phyloP scores from a whole-genome alignment of 1,139 yeast genomes.

The Kurtzmaniella quercitrusa region DNA sequence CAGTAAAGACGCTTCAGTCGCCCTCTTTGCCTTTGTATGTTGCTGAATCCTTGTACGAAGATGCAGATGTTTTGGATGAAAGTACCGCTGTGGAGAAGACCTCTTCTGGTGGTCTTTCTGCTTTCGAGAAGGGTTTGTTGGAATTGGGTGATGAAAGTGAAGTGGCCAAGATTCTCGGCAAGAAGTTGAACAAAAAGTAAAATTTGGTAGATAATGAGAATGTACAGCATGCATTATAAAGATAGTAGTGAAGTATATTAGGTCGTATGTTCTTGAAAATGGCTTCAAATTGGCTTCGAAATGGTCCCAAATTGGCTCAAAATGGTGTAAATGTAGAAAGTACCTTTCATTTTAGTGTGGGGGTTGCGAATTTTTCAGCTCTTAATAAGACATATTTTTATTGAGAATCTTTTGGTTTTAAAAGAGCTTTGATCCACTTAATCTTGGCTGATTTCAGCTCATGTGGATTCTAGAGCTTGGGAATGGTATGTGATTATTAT shows the following conservation, averaged over 20 bases:
- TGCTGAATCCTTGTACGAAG: conserved; percentile 53
- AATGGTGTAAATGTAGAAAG: too few relatives aligned
- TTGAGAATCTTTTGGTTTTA: too few relatives aligned
- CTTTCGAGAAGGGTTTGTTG: conserved; percentile 72
- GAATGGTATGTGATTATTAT: not conserved
- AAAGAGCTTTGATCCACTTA: too few relatives aligned
- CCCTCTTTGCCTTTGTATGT: conserved; percentile 84
- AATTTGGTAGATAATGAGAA: not conserved
- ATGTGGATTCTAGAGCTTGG: conserved; percentile 1
- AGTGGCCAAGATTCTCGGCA: conserved; percentile 44
- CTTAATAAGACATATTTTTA: too few relatives aligned
- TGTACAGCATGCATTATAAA: not conserved
- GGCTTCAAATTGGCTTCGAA: too few relatives aligned
- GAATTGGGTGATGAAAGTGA: conserved; percentile 79
- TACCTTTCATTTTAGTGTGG: too few relatives aligned
- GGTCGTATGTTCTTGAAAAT: not conserved
- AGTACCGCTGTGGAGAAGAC: conserved; percentile 12
- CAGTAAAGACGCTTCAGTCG: conserved; percentile 65
- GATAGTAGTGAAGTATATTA: conserved; percentile 1
- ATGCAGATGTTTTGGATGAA: conserved; percentile 24
- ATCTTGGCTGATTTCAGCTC: too few relatives aligned
- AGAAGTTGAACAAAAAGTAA: conserved; percentile 19
- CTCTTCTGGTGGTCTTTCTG: conserved; percentile 43
- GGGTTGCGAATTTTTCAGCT: too few relatives aligned
- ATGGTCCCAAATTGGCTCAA: too few relatives aligned